Evolutionary conservation across 2,329 filamentous ascomycete species (phyloP), one percentile per base, ranked within the genome.

Genomic region (Fusarium dimerum): DNA sequence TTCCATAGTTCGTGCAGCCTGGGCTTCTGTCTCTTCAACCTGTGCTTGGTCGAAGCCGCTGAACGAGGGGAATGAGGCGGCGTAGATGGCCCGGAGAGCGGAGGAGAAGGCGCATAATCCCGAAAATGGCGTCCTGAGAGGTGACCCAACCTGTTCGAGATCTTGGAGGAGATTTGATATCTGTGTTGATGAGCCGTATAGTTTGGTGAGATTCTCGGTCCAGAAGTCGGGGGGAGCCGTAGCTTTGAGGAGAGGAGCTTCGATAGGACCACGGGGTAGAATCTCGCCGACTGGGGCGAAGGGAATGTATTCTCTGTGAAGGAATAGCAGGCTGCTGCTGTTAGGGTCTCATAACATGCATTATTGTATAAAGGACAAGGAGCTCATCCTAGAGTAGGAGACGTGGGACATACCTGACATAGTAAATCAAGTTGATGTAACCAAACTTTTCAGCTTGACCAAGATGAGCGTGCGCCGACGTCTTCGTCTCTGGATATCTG

Each of bases 371-470:
- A 26, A 7, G 20, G 7, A 7, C 7, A 7, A 26, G 20, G 7
- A 26, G 7, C 7, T 7, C 20, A 26, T 7, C 7, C 20, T 26
- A 5, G 20, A 26, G 20, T 26, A 12, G 9, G 9, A 10, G 2
- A 2, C 2, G 11, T 47, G 6, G 6, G 20, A 5, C 42, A 47
- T 16, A 64, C 63, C 61, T 63, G 36, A 66, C 42, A 32, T 66
- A 65, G 52, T 65, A 66, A 0, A 66, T 57, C 8, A 66, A 18
- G 29, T 64, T 65, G 18, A 66, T 51, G 13, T 63, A 62, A 2
- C 61, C 63, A 34, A 65, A 66, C 12, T 48, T 55, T 45, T 66
- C 63, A 1, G 59, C 63, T 3, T 64, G 63, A 15, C 62, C 59
- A 2, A 61, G 43, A 40, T 65, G 63, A 2, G 63, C 60, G 47